Evolutionary conservation across 208 protist genomes (phyloP), one percentile per base, ranked within the genome.

Genomic region (Tritrichomonas musculus): DNA sequence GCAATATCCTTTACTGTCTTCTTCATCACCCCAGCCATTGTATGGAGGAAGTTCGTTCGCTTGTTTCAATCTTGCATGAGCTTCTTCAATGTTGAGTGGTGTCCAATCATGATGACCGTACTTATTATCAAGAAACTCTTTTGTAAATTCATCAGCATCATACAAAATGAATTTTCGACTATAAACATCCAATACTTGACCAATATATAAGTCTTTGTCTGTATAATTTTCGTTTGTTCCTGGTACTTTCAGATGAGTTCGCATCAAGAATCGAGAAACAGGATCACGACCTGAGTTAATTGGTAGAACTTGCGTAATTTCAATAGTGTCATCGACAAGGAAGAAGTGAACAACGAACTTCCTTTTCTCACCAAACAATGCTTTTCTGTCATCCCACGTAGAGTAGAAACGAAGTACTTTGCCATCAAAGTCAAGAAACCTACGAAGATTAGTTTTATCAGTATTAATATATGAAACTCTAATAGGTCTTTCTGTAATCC

Each of bases 111-210:
- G 88, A 30, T 33, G n/a, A 0, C 57, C 88, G 47, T 92, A 64
- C 49, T 92, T 92, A 1, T 64, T 39, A 27, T 96, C 96, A 66
- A 96, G 96, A 94, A 98, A 98, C 25, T 93, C 60, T 27, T 97
- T 96, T n/a, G 98, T 99, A 82, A 96, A 97, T 33, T 95, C 95
- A 94, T 98, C 97, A 95, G 96, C 97, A 96, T 98, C 97, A n/a
- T 98, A 97, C 84, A 99, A 94, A n/a, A 96, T 93, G 94, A 98
- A 98, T 20, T 95, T 95, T 50, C 97, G 92, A 47, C 96, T 96
- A 77, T 97, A 98, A 47, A 98, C 94, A 25, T 94, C 82, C 65
- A 99, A 77, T 41, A 94, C 93, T 93, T 94, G 94, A 22, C 97
- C 97, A 75, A 99, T 94, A 13, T 47, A 47, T 27, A 92, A 36